Evolutionary conservation across 2,329 filamentous ascomycete genomes (phyloP), one percentile per base, ranked within the genome.

Genomic region (Davidsoniella australis): DNA sequence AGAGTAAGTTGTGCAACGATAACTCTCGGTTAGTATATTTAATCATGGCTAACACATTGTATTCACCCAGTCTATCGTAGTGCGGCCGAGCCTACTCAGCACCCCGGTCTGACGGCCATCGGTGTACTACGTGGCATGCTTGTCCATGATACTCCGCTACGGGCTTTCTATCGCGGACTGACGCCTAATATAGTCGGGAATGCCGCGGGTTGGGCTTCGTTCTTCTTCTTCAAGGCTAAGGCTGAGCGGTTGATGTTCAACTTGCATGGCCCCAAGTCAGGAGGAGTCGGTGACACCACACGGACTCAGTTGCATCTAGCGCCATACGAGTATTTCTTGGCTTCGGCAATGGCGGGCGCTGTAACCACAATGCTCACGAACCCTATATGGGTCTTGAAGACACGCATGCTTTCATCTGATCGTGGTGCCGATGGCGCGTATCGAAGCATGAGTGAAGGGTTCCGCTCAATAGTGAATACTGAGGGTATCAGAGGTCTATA

Each of bases 301-400:
- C 29, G 47, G 5, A 54, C 60, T 37, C 62, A 61, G 14, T 58
- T 63, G 49, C 59, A 65, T 33, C 68, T 85, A 33, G 65, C 71
- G 2, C 74, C 77, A 5, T 69, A 69, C 23, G 86, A 94, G 63
- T 94, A 88, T 67, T 89, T 95, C 61, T 58, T 82, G 43, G 78
- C 87, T 3, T 88, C 84, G 33, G 83, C 69, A n/a, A 59, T 72
- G 24, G 68, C 73, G 55, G 88, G 89, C 26, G 69, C 82, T 16
- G 64, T 85, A 39, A 94, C 87, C 1, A 82, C 88, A 41, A 66
- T 85, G 26, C 71, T 89, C 56, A 96, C 91, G 26, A 96, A 96
- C 62, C 91, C 91, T 2, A 80, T 98, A 58, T 98, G 91, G 91
- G 91, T 98, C 2, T 78, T 98, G 62, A 96, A 96, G 69, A 96